phyloP scores from a whole-genome alignment of 768 basidiomycete species.

The Clavaria fumosa region DNA sequence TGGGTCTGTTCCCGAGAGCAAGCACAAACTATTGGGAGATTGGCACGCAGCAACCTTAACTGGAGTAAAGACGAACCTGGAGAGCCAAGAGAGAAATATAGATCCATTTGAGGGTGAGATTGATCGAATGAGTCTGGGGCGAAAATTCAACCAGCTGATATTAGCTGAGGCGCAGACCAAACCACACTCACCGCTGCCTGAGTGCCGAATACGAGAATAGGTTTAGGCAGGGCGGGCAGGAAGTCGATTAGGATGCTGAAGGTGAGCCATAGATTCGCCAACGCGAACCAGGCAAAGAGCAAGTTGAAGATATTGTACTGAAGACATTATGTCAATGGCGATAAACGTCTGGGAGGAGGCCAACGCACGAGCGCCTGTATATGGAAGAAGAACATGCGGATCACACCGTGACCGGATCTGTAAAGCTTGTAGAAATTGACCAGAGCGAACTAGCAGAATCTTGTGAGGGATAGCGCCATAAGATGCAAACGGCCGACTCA shows the following conservation, averaged over 20 bases:
- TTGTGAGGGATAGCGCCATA: conserved; percentile 16
- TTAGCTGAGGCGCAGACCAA: no score
- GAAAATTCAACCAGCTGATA: conserved; percentile 2
- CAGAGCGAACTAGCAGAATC: conserved; percentile 85
- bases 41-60: no score
- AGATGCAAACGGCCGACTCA: conserved; percentile 82
- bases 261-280: conserved; percentile 90
- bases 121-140: conserved; percentile 75
- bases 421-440: conserved; percentile 89
- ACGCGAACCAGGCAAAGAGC: conserved; percentile 84
- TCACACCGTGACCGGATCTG: conserved; percentile 68
- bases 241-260: conserved; percentile 92
- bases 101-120: conserved; percentile 68
- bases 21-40: no score
- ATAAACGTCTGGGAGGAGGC: background rate
- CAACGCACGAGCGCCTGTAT: conserved; percentile 76
- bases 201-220: conserved; percentile 58
- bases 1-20: conserved; percentile 62
- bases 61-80: no score
- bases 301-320: conserved; percentile 79
- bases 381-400: conserved; percentile 96
- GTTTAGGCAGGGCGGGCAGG: conserved; percentile 35
- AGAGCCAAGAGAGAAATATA: conserved; percentile 76
- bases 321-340: conserved; percentile 20
- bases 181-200: conserved; percentile 37